phyloP scores from a whole-genome alignment of 2,329 filamentous ascomycete species.

The Zalaria obscura region DNA sequence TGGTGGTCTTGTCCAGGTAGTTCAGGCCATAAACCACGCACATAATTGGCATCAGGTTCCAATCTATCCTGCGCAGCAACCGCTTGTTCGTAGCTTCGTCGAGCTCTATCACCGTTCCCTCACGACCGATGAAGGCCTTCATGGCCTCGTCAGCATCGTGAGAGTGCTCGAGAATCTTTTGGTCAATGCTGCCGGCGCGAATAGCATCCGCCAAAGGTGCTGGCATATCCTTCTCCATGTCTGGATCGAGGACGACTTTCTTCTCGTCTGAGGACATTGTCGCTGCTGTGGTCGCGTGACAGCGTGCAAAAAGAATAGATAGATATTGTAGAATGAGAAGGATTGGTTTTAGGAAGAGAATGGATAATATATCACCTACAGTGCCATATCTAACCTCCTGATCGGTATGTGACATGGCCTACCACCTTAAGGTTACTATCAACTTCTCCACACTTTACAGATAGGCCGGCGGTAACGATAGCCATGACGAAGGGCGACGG shows the following conservation, averaged over 20 bases:
- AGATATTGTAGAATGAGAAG: no score
- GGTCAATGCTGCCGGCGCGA: conserved; percentile 13
- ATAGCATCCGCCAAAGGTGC: conserved; percentile 13
- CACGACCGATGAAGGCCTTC: conserved; percentile 36
- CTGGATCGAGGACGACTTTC: conserved; percentile 8
- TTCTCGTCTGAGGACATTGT: not conserved
- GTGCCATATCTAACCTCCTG: no score
- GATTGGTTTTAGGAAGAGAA: no score
- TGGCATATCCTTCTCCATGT: conserved; percentile 13
- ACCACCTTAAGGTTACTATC: no score
- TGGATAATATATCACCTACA: no score
- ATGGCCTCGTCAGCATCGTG: conserved; percentile 47
- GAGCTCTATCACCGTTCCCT: conserved; percentile 37
- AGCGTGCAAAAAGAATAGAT: no score
- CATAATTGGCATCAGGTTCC: conserved; percentile 45
- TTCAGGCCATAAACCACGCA: conserved; percentile 45
- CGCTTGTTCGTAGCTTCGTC: conserved; percentile 43
- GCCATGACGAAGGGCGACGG: no score
- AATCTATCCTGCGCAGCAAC: conserved; percentile 48
- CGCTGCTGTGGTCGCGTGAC: no score
- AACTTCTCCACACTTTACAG: no score
- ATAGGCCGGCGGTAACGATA: no score
- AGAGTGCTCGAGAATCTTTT: conserved; percentile 34
- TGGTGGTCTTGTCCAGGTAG: conserved; percentile 45
- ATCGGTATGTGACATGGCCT: no score